A percentile compares a stretch with the other conserved stretches of the same genome.
These are phyloP conservation scores for Hemileccinum impolitum DNA, from an alignment of 768 basidiomycete species.

Conservation along the genomic window DNA sequence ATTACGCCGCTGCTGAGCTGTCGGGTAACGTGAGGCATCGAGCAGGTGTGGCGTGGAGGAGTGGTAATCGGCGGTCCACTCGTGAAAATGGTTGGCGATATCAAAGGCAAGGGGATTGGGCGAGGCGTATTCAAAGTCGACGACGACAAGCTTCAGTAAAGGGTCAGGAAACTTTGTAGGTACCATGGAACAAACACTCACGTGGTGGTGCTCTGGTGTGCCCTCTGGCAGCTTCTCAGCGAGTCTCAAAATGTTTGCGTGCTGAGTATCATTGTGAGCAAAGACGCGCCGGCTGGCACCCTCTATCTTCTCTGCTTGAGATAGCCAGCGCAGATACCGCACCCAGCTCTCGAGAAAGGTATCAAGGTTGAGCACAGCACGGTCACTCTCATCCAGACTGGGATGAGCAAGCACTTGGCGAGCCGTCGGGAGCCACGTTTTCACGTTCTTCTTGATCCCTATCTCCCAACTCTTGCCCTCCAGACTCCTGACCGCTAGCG, in stretches of 20 bases:
- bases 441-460: constrained; percentile 63
- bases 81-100: constrained; percentile 95
- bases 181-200: constrained; percentile 32
- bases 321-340: constrained; percentile 68
- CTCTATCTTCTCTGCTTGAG: constrained; percentile 52
- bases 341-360: constrained; percentile 62
- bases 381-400: constrained; percentile 41
- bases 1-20: constrained; percentile 63
- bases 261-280: constrained; percentile 94
- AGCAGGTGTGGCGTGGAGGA: constrained; percentile 64
- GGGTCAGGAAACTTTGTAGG: constrained; percentile 10
- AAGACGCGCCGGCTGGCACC: constrained; percentile 69
- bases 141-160: constrained; percentile 77
- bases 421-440: constrained; percentile 68
- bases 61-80: constrained; percentile 95
- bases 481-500: constrained; percentile 34
- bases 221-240: constrained; percentile 47
- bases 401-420: constrained; percentile 70
- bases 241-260: constrained; percentile 85
- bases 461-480: constrained; percentile 54
- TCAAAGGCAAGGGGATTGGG: constrained; percentile 93
- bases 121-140: constrained; percentile 96
- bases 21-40: constrained; percentile 66
- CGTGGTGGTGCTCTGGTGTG: constrained; percentile 75
- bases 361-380: constrained; percentile 59